Base-by-base conservation (phyloP, 495 filamentous ascomycete genomes). In the Lentithecium fluviatile region DNA sequence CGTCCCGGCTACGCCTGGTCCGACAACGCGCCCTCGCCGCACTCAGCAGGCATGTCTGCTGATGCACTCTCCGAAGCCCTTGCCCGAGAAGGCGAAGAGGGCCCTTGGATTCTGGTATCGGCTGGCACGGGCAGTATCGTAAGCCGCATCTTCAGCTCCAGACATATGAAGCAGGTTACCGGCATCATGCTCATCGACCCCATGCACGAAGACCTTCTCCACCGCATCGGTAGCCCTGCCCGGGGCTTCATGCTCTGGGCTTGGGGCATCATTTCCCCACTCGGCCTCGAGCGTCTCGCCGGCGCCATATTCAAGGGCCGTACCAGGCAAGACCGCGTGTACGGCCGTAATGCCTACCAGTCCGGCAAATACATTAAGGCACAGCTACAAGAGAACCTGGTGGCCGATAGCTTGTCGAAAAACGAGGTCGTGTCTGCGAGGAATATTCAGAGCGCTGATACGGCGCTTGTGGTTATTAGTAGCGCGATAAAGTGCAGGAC, bases 21-120 rank as follows among this genome's bases (percentile, higher is more conserved):
- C 46, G 94, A 98, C 74, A 91, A 91, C 62, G 92, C 94, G 0
- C 94, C 93, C 8, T 96, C 91, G 1, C 93, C 94, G 0, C 85
- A 95, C 68, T 93, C 89, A 2, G 92, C 89, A 10, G 90, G 92
- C 52, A 95, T 95, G 86, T 85, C 88, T 1, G 84, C 88, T 6
- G 90, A 96, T 67, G 89, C 83, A 6, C 78, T 97, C 17, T 88
- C 89, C 23, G 91, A 97, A 75, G 87, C 91, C 0, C 79, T 98
- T 2, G 82, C 87, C 15, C 78, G 83, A 17, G 87, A 89, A 0
- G 90, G 87, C 51, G 94, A 97, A 73, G 76, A 83, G 47, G 90
- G 91, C 0, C 93, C 94, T 17, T 98, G 88, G 88, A 76, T 89
- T 38, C 74, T 87, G 23, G 82, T 85, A 42, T 83, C 80, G 1